Evolutionary conservation across 2,329 filamentous ascomycete species (phyloP).

Genomic region (Sporothrix schenckii): DNA sequence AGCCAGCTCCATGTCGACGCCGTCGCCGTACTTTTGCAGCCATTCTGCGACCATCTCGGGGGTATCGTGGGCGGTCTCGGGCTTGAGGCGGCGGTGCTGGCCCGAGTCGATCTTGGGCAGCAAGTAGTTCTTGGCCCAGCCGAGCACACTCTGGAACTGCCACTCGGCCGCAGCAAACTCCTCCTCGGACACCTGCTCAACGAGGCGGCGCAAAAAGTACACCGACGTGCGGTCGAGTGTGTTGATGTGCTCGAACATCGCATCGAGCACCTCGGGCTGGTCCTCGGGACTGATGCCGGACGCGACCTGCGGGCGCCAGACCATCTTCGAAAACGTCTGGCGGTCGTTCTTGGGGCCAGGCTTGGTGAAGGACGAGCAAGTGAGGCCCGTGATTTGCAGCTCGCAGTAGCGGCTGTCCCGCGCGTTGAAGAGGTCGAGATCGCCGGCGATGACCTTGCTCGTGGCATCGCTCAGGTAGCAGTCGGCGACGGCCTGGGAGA

Average conservation of each 20-base stretch:
- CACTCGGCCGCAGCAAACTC: slow-evolving; percentile 30
- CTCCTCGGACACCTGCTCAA: slow-evolving; percentile 26
- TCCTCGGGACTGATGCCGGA: slow-evolving; percentile 27
- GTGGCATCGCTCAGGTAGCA: slow-evolving; percentile 32
- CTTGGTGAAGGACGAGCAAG: slow-evolving; percentile 34
- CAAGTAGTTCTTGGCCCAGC: slow-evolving; percentile 31
- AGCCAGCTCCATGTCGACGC: slow-evolving; percentile 34
- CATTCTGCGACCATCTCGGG: slow-evolving; percentile 29
- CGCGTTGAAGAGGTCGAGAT: slow-evolving; percentile 31
- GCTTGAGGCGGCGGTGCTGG: slow-evolving; percentile 30
- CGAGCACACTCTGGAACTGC: slow-evolving; percentile 29
- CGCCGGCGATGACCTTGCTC: slow-evolving; percentile 34
- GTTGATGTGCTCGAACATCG: slow-evolving; percentile 27
- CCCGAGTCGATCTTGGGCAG: slow-evolving; percentile 31
- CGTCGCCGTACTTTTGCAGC: slow-evolving; percentile 16
- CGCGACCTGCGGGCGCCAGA: slow-evolving; percentile 30
- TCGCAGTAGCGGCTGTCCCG: slow-evolving; percentile 30
- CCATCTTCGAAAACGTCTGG: slow-evolving; percentile 30
- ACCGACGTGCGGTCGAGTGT: slow-evolving; percentile 29
- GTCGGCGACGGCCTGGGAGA: slow-evolving; percentile 29
- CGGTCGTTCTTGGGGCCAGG: slow-evolving; percentile 32
- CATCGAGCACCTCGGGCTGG: slow-evolving; percentile 22
- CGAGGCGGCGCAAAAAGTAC: slow-evolving; percentile 29
- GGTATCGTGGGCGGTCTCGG: slow-evolving; percentile 25
- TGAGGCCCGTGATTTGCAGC: slow-evolving; percentile 31